Base-by-base conservation (phyloP, 2,329 filamentous ascomycete species). In the Colletotrichum cordylinicola region DNA sequence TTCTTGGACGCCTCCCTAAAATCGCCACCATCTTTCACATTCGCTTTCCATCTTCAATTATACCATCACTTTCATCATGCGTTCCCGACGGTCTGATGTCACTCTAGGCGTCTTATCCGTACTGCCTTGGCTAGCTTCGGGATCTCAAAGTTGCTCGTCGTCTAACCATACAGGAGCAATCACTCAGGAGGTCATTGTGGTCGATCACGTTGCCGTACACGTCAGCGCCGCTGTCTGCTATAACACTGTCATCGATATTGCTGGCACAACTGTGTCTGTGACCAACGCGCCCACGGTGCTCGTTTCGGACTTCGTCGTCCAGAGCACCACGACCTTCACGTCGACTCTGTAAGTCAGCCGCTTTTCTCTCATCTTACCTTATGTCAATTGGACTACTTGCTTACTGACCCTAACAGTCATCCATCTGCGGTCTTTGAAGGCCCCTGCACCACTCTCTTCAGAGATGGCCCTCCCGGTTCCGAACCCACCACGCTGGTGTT, bases 91-190 rank as follows among this genome's bases (percentile, higher is more conserved):
- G n/a, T 13, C 43, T 52, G 10, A 52, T 52, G n/a, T 24, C n/a
- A 8, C 43, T 24, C 2, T 52, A 6, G 12, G 43, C 12, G 43
- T n/a, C 6, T 8, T 52, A 21, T 52, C n/a, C n/a, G 43, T 0
- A 21, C n/a, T 52, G 43, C 43, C 43, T 52, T 52, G 43, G 43
- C n/a, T 52, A n/a, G n/a, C n/a, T 13, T 52, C n/a, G 0, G 43
- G 43, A 52, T 0, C 43, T 52, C 43, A 52, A 52, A 12, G 6
- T 52, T 52, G 43, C 43, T 3, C 43, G 3, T 52, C 3, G 43
- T n/a, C 12, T 52, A n/a, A 13, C n/a, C 0, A 21, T 2, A 0
- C n/a, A 52, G n/a, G 43, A 21, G 43, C n/a, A 52, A 52, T 52
- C 43, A 52, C 43, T 21, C 43, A 52, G n/a, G 43, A 52, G 43